Conservation (phyloP, 768 basidiomycete species). For the Agrocybe pediades region DNA sequence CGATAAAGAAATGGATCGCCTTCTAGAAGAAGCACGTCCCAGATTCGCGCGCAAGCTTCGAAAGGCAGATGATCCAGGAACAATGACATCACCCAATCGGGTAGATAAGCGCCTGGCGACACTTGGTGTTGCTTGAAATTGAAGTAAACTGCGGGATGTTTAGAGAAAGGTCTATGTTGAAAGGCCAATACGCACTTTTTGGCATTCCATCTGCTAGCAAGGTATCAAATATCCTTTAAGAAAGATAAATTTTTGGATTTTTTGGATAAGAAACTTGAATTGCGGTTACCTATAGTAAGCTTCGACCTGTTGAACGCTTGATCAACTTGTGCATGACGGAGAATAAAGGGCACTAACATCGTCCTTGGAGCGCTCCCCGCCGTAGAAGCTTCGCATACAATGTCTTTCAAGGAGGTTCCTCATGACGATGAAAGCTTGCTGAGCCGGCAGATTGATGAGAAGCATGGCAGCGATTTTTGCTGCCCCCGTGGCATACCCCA, state of each 20-base stretch:
- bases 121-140: constrained; percentile 95
- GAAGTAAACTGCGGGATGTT: constrained; percentile 69
- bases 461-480: constrained; percentile 86
- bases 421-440: constrained; percentile 80
- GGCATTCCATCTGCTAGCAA: constrained; percentile 92
- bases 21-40: constrained; percentile 87
- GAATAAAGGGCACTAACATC: constrained; percentile 63
- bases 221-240: constrained; percentile 84
- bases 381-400: constrained; percentile 84
- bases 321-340: constrained; percentile 2
- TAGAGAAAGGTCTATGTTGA: constrained; percentile 1
- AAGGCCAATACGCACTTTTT: constrained; percentile 60
- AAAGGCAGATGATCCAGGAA: constrained; percentile 89
- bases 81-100: constrained; percentile 78
- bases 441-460: constrained; percentile 75
- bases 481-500: constrained; percentile 70
- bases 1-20: constrained; percentile 91
- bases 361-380: constrained; percentile 66
- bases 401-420: constrained; percentile 85
- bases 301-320: constrained; percentile 62
- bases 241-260: constrained; percentile 8
- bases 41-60: constrained; percentile 85
- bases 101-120: constrained; percentile 81
- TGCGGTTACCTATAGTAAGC: constrained; percentile 79
- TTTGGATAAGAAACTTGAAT: constrained; percentile 1